Base-by-base conservation (phyloP, 345 rosid species). In the Bruguiera parviflora region DNA sequence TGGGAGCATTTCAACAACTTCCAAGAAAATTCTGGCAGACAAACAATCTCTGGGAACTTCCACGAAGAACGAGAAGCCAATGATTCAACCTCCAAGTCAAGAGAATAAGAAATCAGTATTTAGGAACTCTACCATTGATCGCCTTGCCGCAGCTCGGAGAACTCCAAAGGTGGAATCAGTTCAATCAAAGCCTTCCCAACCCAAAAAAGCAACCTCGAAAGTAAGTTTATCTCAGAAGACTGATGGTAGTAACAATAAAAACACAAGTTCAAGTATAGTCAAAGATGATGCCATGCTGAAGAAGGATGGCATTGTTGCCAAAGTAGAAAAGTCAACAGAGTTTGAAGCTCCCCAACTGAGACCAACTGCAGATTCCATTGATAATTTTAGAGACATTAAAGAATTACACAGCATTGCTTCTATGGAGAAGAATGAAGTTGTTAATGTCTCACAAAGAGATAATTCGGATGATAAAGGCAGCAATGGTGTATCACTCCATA, bases 111-210 rank as follows among this genome's bases (percentile, higher is more conserved):
- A 79, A 67, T n/a, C 91, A 0, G 87, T 87, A 37, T 81, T 88
- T 52, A 88, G 96, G 72, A 88, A 84, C 62, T 87, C 97, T 60
- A 95, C 97, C 63, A 84, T 95, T 18, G 96, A 95, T 67, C 96
- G 96, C 39, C 97, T 95, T 53, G 90, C 99, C 46, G 68, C 87
- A 75, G 84, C 86, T 61, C 69, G 92, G 66, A 74, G 77, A 58
- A 69, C 81, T 47, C 73, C 84, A 70, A 88, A 80, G 78, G 80
- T 75, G 43, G 67, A 79, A 67, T 25, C 81, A 64, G 72, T 69
- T 61, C 79, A 77, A 74, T 61, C 79, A 68, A 86, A 84, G 61
- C 18, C 79, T 20, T 67, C 53, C 67, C 89, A 82, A 24, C 84
- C 86, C 56, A 77, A 83, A 67, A 85, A 64, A 79, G 68, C 79